Conservation (phyloP, 169 alveolate species). For the Eimeria maxima region DNA sequence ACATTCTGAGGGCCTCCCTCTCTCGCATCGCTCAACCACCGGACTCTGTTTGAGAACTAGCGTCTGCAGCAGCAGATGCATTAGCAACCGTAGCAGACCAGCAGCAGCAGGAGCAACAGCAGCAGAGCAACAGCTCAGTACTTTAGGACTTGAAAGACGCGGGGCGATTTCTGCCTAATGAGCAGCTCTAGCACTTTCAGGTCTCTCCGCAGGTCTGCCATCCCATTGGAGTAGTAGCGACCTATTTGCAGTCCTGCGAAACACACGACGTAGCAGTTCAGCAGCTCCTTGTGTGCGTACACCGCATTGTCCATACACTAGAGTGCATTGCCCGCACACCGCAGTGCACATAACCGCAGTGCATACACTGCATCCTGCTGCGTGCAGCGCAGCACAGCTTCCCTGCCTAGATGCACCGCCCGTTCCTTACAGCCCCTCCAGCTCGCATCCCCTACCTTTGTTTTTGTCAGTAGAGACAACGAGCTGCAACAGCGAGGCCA, state of each 20-base stretch:
- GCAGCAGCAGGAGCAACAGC: background rate
- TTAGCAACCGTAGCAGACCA: background rate
- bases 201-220: slow-evolving; percentile 90
- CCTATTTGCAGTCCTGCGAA: slow-evolving; percentile 53
- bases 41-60: background rate
- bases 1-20: background rate
- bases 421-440: background rate
- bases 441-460: slow-evolving; percentile 83
- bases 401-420: too few species aligned
- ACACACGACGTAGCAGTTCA: background rate
- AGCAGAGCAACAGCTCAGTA: slow-evolving; percentile 69
- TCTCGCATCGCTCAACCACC: background rate
- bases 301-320: slow-evolving; percentile 47
- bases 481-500: slow-evolving; percentile 92
- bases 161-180: slow-evolving; percentile 86
- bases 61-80: background rate
- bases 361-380: too few species aligned
- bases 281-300: background rate
- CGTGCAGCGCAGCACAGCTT: too few species aligned
- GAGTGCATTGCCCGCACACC: too few species aligned
- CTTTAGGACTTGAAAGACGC: slow-evolving; percentile 87
- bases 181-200: slow-evolving; percentile 89
- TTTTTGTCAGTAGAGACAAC: slow-evolving; percentile 88
- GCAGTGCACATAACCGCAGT: too few species aligned
- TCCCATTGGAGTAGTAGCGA: slow-evolving; percentile 91